Evolutionary conservation across 2,329 filamentous ascomycete species (phyloP), one percentile per base, ranked within the genome.

Genomic region (Septoria linicola): DNA sequence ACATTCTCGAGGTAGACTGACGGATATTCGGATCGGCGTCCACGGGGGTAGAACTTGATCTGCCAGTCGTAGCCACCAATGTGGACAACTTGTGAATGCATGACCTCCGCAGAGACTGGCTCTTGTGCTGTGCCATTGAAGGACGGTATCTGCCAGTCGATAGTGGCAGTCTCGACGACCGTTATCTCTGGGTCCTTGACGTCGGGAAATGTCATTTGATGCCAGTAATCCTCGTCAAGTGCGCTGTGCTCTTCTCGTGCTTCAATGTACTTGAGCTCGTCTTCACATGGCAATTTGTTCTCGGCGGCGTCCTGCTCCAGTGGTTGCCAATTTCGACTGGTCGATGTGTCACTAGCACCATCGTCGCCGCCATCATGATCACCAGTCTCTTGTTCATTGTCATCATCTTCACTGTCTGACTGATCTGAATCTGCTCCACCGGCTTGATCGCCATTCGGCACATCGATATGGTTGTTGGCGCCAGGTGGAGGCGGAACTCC

Each of bases 1-100:
- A 80, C 76, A 62, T 80, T 83, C 63, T 83, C 81, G 30, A 85
- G 68, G 59, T 84, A 85, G 19, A 83, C 72, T 57, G 80, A 83
- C 45, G 84, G 64, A 25, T 79, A 79, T 32, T 77, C 75, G 2
- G 78, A 76, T 57, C 79, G 76, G 27, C 84, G 82, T 16, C 82
- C 82, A 37, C 76, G 75, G 2, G 82, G 82, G 58, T 81, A 84
- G 63, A 84, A 80, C 65, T 84, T 84, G 70, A 85, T 80, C 49
- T 78, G 80, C 81, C 81, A 85, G 63, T 83, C 81, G 54, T 80
- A 77, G 16, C 79, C 81, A 16, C 80, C 82, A 50, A 84, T 71
- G 20, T 68, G 75, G 8, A 80, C 77, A 4, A 74, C 63, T 0
- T 75, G 78, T 4, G 82, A 84, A 23, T 76, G 77, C 76, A 84